These are phyloP conservation scores for Saccharomyces kudriavzevii DNA, from an alignment of 805 yeast genomes.

Conservation along the genomic window DNA sequence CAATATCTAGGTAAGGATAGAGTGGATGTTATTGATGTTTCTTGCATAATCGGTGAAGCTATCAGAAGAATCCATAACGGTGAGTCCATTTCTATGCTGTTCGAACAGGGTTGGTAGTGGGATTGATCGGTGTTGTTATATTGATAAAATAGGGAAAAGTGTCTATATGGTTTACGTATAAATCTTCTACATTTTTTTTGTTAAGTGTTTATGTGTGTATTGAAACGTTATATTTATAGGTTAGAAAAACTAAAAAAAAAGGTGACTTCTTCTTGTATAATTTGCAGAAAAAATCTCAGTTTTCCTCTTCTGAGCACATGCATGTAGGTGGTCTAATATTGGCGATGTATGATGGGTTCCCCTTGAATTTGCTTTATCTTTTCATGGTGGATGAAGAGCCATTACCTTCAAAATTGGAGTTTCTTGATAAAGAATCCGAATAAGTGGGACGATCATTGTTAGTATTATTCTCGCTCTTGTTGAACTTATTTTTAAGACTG, in stretches of 20 bases:
- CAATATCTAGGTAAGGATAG: conserved; percentile 43
- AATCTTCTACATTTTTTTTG: not conserved
- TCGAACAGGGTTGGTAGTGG: conserved; percentile 58
- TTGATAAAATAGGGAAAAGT: not conserved
- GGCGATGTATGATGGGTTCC: not conserved
- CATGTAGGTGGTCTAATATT: not conserved
- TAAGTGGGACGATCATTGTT: not conserved
- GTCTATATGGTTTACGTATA: not conserved
- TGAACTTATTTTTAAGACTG: not conserved
- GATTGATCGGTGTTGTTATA: not conserved
- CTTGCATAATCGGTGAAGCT: conserved; percentile 86
- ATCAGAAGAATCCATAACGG: conserved; percentile 95
- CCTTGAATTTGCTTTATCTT: not conserved
- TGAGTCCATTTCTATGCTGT: conserved; percentile 87
- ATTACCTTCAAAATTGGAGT: not conserved
- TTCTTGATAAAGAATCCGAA: not conserved
- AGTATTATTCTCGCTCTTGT: not conserved
- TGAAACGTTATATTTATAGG: not conserved
- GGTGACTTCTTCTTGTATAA: not conserved
- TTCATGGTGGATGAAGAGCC: not conserved
- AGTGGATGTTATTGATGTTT: conserved; percentile 78
- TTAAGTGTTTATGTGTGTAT: not conserved
- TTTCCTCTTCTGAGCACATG: not conserved
- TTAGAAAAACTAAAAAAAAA: not conserved
- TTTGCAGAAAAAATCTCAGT: not conserved